Base-by-base conservation (phyloP, 2,329 filamentous ascomycete species). In the Cercospora beticola region DNA sequence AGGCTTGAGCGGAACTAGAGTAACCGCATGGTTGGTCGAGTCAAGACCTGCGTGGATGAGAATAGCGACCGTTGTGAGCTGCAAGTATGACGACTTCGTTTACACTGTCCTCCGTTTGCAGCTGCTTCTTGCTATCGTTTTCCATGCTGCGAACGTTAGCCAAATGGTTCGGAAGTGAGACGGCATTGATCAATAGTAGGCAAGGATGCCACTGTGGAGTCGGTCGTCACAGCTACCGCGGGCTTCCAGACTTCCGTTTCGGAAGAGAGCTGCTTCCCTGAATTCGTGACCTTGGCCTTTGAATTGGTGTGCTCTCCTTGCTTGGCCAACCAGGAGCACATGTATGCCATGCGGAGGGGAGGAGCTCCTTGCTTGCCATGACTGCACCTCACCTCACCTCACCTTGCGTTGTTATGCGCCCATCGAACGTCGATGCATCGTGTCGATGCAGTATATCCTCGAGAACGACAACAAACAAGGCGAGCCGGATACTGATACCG, bases 281-380 rank as follows among this genome's bases (percentile, higher is more conserved):
- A 31, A n/a, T 40, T 61, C 30, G 30, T n/a, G 33, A 40, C 58
- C 18, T 23, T 36, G 9, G 12, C 26, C 26, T 12, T 6, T 9
- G 23, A 14, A 56, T 16, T 31, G 57, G 57, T 23, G 62, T 46
- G 66, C 30, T 18, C 52, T 65, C 66, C 62, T 62, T 68, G 66
- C 66, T 57, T 64, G 57, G 54, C 36, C n/a, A n/a, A 59, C 16
- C 43, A n/a, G 52, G 14, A 23, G 14, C 9, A 30, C 31, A 62
- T 36, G 57, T 23, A 43, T 56, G 62, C 62, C 49, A 36, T 56
- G 62, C 54, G n/a, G 18, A 14, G 18, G 21, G 18, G 21, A 21
- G 12, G 21, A 21, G 46, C 64, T 28, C 66, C 66, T 65, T 62
- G 66, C 57, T 31, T 62, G 21, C 21, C 36, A 2, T 43, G 36